phyloP scores from a whole-genome alignment of 441 rosid species.

The Francoa sonchifolia region DNA sequence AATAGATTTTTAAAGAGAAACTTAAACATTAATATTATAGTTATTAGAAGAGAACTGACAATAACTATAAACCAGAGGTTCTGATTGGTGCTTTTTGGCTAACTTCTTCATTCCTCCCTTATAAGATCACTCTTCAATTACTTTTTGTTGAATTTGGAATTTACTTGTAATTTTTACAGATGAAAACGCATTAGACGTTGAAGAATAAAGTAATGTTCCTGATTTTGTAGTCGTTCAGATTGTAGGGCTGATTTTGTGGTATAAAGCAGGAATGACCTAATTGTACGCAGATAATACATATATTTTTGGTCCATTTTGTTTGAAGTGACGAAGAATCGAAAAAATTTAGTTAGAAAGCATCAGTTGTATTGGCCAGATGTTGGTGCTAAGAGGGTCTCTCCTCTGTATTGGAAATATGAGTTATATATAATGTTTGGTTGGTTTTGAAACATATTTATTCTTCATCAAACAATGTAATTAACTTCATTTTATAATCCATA shows the following conservation, averaged over 20 bases:
- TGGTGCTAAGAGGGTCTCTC: conserved; percentile 3
- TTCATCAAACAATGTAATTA: conserved; percentile 7
- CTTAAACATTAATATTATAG: too few species aligned
- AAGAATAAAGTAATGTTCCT: conserved; percentile 15
- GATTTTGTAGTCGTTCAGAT: conserved; percentile 11
- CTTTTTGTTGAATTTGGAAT: background rate
- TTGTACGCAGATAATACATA: conserved; percentile 12
- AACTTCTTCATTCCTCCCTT: background rate
- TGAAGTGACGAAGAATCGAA: conserved; percentile 14
- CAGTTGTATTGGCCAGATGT: conserved; percentile 12
- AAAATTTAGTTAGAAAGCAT: conserved; percentile 23
- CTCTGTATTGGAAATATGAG: conserved; percentile 11
- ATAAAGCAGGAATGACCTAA: conserved; percentile 18
- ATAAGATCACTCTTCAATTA: background rate
- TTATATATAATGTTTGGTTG: conserved; percentile 9
- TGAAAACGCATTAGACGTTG: conserved; percentile 15
- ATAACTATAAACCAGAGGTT: background rate
- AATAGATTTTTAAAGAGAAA: too few species aligned
- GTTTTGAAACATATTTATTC: conserved; percentile 4
- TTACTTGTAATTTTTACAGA: conserved; percentile 23
- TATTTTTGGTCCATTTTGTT: conserved; percentile 2
- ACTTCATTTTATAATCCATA: background rate
- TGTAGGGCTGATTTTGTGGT: conserved; percentile 15
- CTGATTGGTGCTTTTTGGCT: background rate
- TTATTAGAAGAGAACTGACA: background rate